phyloP scores from a whole-genome alignment of 2,329 filamentous ascomycete genomes.

The Colletotrichum acutatum region DNA sequence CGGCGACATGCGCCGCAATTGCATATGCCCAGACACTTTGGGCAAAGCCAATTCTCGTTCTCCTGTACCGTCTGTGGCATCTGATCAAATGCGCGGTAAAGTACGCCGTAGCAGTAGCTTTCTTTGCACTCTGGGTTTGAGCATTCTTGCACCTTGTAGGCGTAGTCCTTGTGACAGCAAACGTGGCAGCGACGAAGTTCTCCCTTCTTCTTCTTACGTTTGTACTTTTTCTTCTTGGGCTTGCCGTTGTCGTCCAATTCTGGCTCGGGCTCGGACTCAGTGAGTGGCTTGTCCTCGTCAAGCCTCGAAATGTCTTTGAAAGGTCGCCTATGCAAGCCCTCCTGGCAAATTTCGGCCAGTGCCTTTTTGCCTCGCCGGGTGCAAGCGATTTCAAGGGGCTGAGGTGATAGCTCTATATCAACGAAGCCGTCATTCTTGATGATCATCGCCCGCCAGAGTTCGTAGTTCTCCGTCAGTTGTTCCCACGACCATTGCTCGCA shows the following conservation, averaged over 20 bases:
- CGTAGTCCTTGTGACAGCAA: conserved; percentile 81
- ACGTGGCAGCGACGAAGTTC: conserved; percentile 79
- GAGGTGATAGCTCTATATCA: conserved; percentile 73
- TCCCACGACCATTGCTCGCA: conserved; percentile 93
- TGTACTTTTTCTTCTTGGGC: conserved; percentile 70
- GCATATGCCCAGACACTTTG: conserved; percentile 86
- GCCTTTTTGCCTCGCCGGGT: conserved; percentile 78
- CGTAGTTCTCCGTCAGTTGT: conserved; percentile 80
- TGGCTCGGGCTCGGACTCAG: conserved; percentile 59
- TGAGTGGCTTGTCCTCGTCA: conserved; percentile 56
- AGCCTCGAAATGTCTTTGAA: conserved; percentile 84
- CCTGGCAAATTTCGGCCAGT: conserved; percentile 92
- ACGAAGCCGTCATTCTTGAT: conserved; percentile 77
- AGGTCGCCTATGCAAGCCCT: conserved; percentile 82
- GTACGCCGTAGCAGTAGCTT: conserved; percentile 90
- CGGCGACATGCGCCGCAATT: conserved; percentile 85
- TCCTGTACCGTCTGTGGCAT: conserved; percentile 87
- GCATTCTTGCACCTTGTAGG: conserved; percentile 88
- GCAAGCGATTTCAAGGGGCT: conserved; percentile 76
- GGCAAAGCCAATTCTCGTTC: conserved; percentile 86
- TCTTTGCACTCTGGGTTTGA: conserved; percentile 74
- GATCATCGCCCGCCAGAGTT: conserved; percentile 83
- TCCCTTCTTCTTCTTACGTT: conserved; percentile 63
- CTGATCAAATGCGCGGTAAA: conserved; percentile 92
- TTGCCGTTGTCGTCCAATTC: conserved; percentile 70